A percentile compares a stretch with the other conserved stretches of the same genome.
Conservation (phyloP, 495 filamentous ascomycete species). For the Hypoxylon fragiforme region DNA sequence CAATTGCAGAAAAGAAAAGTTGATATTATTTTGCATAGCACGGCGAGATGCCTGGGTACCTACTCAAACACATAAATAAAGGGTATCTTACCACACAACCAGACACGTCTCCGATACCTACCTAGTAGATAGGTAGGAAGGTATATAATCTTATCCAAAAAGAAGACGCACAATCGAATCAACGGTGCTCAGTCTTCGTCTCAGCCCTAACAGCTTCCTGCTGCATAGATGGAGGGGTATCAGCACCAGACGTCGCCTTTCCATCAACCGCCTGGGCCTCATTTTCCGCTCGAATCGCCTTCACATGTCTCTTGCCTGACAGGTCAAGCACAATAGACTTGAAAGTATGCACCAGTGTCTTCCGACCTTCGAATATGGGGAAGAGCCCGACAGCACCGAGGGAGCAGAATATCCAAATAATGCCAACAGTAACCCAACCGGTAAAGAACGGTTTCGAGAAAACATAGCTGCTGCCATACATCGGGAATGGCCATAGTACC, state of each 20-base stretch:
- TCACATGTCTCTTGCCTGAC: slow-evolving; percentile 58
- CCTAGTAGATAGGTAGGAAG: too few relatives aligned
- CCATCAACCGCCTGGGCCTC: slow-evolving; percentile 19
- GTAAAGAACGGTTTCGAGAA: slow-evolving; percentile 93
- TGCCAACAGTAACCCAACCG: slow-evolving; percentile 84
- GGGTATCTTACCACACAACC: slow-evolving; percentile 23
- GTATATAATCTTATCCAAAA: neutral
- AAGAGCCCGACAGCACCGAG: slow-evolving; percentile 75
- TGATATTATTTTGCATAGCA: too few relatives aligned
- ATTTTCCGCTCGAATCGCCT: slow-evolving; percentile 42
- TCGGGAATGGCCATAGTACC: slow-evolving; percentile 91
- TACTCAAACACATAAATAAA: neutral
- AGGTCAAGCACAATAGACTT: slow-evolving; percentile 71
- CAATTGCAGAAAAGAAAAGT: too few relatives aligned
- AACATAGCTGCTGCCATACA: slow-evolving; percentile 86
- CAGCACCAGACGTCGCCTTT: slow-evolving; percentile 7
- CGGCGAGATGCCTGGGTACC: too few relatives aligned
- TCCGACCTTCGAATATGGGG: slow-evolving; percentile 78
- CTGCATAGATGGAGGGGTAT: slow-evolving; percentile 13
- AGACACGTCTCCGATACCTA: too few relatives aligned
- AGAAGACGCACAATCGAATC: neutral
- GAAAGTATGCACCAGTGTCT: slow-evolving; percentile 65
- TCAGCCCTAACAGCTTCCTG: slow-evolving; percentile 20
- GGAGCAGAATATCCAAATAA: slow-evolving; percentile 84
- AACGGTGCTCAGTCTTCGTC: slow-evolving; percentile 7